Conservation (phyloP, 331 rosid species). For the Malus hybrid region DNA sequence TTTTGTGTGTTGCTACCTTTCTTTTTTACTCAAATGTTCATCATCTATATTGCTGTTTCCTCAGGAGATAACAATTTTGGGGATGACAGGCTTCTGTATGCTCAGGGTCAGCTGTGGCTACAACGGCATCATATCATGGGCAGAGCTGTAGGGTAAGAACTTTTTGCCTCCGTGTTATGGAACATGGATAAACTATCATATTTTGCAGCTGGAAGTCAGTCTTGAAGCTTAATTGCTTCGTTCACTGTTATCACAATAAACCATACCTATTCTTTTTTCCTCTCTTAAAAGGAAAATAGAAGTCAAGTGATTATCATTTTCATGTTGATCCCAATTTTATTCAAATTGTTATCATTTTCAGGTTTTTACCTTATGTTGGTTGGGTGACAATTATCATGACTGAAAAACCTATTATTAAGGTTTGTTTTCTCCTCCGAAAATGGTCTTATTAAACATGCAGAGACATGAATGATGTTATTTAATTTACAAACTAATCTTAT, state of each 20-base stretch:
- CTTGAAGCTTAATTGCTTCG: neutral
- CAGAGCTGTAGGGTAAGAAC: constrained; percentile 71
- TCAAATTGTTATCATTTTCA: constrained; percentile 25
- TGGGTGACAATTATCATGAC: constrained; percentile 91
- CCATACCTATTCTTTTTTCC: no score
- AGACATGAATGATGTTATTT: no score
- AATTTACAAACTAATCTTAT: neutral
- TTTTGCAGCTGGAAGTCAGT: neutral
- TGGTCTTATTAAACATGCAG: neutral
- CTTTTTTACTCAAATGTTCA: neutral
- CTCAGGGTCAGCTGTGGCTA: constrained; percentile 82
- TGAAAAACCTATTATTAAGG: constrained; percentile 84
- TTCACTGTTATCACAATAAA: neutral
- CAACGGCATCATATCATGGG: constrained; percentile 83
- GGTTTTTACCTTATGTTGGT: constrained; percentile 84
- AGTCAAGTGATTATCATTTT: neutral
- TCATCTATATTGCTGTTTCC: constrained; percentile 5
- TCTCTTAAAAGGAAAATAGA: neutral
- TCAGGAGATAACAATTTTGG: constrained; percentile 77
- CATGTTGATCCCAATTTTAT: neutral
- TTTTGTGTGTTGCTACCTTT: neutral
- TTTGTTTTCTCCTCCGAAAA: constrained; percentile 9
- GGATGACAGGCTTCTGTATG: constrained; percentile 79
- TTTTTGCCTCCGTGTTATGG: neutral
- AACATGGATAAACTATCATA: neutral